phyloP scores from a whole-genome alignment of 352 stramenopile genomes.

The Blastocystis sp. region DNA sequence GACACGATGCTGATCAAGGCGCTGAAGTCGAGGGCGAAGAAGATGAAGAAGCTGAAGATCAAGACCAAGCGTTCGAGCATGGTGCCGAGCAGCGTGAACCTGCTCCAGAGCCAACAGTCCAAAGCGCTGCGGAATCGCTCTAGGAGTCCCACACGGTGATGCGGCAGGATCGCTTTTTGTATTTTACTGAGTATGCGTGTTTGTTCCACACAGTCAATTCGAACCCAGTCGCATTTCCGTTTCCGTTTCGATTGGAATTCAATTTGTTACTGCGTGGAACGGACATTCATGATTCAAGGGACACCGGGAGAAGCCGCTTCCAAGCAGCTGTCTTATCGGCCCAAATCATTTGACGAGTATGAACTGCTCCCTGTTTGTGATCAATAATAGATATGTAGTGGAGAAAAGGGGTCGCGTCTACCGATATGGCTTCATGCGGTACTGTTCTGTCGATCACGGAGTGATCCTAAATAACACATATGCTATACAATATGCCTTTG shows the following conservation, averaged over 20 bases:
- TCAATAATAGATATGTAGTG: not conserved
- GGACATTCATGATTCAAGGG: not conserved
- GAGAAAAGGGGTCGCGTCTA: not conserved
- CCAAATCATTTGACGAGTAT: not conserved
- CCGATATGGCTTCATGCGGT: not conserved
- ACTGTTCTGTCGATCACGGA: not conserved
- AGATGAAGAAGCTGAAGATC: conserved; percentile 30
- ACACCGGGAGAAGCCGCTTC: not conserved
- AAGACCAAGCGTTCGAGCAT: conserved; percentile 23
- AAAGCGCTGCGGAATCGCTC: not conserved
- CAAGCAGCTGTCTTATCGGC: not conserved
- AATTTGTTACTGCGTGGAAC: not conserved
- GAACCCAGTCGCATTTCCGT: too few relatives aligned
- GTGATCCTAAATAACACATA: not conserved
- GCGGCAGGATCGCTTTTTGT: not conserved
- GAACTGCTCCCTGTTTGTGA: not conserved
- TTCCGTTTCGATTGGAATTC: too few relatives aligned
- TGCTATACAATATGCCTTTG: not conserved
- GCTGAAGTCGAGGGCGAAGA: conserved; percentile 14
- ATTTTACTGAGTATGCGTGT: too few relatives aligned
- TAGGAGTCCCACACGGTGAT: conserved; percentile 1
- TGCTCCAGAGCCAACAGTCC: conserved; percentile 12
- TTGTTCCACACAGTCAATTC: too few relatives aligned
- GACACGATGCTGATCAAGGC: conserved; percentile 36
- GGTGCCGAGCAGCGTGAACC: conserved; percentile 12